Evolutionary conservation across 805 yeast genomes (phyloP).

Genomic region (Teunomyces stri): DNA sequence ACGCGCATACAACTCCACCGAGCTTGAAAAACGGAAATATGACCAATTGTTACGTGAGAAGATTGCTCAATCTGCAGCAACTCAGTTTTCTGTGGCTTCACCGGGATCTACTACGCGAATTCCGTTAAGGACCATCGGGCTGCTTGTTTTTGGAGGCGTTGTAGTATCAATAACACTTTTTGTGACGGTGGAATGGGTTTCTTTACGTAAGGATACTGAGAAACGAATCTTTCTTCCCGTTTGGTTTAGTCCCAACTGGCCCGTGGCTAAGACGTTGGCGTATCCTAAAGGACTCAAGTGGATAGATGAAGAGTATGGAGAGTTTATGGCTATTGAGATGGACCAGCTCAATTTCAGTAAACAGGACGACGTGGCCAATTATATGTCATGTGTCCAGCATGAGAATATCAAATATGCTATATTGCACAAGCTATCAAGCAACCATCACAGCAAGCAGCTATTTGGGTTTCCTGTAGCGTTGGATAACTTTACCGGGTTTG

Average conservation of each 20-base stretch:
- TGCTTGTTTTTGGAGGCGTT: slow-evolving; percentile 20
- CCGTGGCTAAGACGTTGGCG: slow-evolving; percentile 17
- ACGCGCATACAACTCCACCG: not conserved
- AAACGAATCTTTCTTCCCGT: slow-evolving; percentile 20
- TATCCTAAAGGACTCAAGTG: slow-evolving; percentile 28
- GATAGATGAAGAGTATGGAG: slow-evolving; percentile 20
- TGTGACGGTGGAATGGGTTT: slow-evolving; percentile 16
- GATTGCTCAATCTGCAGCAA: not conserved
- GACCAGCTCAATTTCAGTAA: slow-evolving; percentile 9
- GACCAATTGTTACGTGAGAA: slow-evolving; percentile 9
- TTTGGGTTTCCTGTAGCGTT: slow-evolving; percentile 30
- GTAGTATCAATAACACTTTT: slow-evolving; percentile 24
- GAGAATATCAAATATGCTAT: slow-evolving; percentile 26
- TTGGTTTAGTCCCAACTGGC: slow-evolving; percentile 28
- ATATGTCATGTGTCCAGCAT: slow-evolving; percentile 13
- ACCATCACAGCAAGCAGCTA: slow-evolving; percentile 20
- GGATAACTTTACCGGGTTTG: slow-evolving; percentile 10
- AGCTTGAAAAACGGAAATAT: slow-evolving; percentile 14
- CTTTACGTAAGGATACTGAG: slow-evolving; percentile 9
- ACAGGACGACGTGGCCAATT: slow-evolving; percentile 10
- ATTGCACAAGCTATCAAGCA: slow-evolving; percentile 22
- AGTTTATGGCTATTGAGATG: slow-evolving; percentile 14
- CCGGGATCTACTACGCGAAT: slow-evolving; percentile 5
- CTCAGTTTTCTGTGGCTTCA: too few species aligned
- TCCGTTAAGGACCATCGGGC: slow-evolving; percentile 18